Conservation (phyloP, 2,329 filamentous ascomycete species). For the Dothideomycetes sp. region DNA sequence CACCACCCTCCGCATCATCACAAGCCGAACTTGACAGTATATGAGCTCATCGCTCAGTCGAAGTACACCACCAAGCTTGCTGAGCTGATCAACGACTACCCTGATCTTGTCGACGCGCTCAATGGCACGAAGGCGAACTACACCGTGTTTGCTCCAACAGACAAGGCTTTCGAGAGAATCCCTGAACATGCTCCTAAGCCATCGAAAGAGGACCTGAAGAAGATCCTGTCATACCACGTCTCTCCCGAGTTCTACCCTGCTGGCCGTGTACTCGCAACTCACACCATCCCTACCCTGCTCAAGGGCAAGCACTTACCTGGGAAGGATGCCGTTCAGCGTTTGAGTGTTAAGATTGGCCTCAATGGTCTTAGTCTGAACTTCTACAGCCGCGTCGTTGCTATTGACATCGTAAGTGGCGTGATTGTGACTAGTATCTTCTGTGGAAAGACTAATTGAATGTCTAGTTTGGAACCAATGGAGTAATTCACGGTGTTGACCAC, state of each 20-base stretch:
- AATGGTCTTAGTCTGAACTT: constrained; percentile 65
- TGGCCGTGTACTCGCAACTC: constrained; percentile 51
- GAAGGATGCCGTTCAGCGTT: constrained; percentile 52
- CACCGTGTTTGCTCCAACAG: constrained; percentile 71
- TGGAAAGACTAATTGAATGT: constrained; percentile 7
- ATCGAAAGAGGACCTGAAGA: constrained; percentile 58
- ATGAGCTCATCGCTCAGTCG: constrained; percentile 64
- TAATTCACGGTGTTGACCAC: constrained; percentile 66
- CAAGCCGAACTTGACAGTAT: constrained; percentile 60
- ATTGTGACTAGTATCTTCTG: background rate
- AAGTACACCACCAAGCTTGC: constrained; percentile 70
- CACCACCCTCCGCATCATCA: constrained; percentile 29
- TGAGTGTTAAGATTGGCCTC: constrained; percentile 54
- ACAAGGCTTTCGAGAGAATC: constrained; percentile 63
- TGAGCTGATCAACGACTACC: constrained; percentile 61
- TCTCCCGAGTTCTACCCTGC: constrained; percentile 56
- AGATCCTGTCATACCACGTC: constrained; percentile 65
- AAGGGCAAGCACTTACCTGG: constrained; percentile 49
- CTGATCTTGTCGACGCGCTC: constrained; percentile 59
- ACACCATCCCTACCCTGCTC: constrained; percentile 64
- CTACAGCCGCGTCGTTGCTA: constrained; percentile 57
- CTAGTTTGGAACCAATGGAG: constrained; percentile 63
- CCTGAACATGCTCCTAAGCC: constrained; percentile 48
- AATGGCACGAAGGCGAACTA: constrained; percentile 65
- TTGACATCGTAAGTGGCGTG: constrained; percentile 51